phyloP scores from a whole-genome alignment of 139 green algal genomes.

The Coelastrella sp. region DNA sequence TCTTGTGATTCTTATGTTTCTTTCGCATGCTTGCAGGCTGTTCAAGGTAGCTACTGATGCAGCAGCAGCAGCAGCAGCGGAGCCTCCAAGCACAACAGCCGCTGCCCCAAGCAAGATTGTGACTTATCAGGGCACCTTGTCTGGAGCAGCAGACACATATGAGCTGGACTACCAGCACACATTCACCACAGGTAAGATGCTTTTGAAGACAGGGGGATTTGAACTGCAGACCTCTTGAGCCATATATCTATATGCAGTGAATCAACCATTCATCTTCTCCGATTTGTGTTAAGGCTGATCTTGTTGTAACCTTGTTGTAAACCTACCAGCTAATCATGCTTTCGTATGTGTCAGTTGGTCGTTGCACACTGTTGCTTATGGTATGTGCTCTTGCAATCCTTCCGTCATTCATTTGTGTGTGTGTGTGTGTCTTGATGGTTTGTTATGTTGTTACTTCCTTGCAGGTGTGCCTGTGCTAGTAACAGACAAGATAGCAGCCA shows the following conservation, averaged over 20 bases:
- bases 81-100: too few relatives aligned
- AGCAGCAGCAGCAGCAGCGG: not conserved
- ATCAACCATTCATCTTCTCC: too few relatives aligned
- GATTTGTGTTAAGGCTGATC: too few relatives aligned
- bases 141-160: slow-evolving; percentile 77
- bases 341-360: too few relatives aligned
- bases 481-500: slow-evolving; percentile 92
- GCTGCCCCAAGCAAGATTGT: slow-evolving; percentile 20
- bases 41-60: slow-evolving; percentile 92
- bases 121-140: slow-evolving; percentile 86
- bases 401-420: not conserved
- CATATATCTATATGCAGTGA: too few relatives aligned
- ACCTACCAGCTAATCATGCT: too few relatives aligned
- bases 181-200: slow-evolving; percentile 56
- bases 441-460: not conserved
- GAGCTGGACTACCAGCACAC: slow-evolving; percentile 85
- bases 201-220: not conserved
- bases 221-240: not conserved
- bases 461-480: slow-evolving; percentile 77
- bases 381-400: not conserved
- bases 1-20: too few relatives aligned
- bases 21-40: slow-evolving; percentile 74
- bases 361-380: not conserved
- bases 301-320: too few relatives aligned
- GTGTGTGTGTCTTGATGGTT: not conserved